Evolutionary conservation across 176 grass and related monocot genomes (phyloP).

Genomic region (Phoenix dactylifera): DNA sequence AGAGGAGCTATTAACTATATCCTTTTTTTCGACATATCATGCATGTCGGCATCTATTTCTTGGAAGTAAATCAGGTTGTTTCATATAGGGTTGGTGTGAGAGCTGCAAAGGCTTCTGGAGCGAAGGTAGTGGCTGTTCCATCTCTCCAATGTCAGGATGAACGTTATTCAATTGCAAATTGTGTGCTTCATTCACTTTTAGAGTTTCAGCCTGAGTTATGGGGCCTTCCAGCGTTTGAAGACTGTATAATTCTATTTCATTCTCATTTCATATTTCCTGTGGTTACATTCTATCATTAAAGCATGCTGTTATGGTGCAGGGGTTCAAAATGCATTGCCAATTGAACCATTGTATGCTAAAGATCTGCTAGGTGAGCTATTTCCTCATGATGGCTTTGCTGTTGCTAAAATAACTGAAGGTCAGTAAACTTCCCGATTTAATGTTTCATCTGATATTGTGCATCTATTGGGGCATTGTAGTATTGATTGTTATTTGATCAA

Average conservation of each 20-base stretch:
- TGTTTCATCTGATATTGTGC: neutral
- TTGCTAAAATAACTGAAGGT: slow-evolving; percentile 39
- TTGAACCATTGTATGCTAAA: slow-evolving; percentile 48
- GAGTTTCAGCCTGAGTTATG: slow-evolving; percentile 75
- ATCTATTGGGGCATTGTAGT: neutral
- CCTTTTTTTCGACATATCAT: too few relatives aligned
- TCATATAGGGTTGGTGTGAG: slow-evolving; percentile 55
- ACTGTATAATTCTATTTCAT: slow-evolving; percentile 46
- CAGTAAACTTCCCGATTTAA: neutral
- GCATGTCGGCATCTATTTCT: too few relatives aligned
- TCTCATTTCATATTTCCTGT: slow-evolving; percentile 9
- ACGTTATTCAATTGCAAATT: slow-evolving; percentile 49
- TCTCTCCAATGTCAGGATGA: slow-evolving; percentile 67
- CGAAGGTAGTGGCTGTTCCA: slow-evolving; percentile 77
- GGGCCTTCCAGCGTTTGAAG: slow-evolving; percentile 77
- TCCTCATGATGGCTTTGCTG: slow-evolving; percentile 22
- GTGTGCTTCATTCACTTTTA: slow-evolving; percentile 63
- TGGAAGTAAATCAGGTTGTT: too few relatives aligned
- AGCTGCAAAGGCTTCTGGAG: slow-evolving; percentile 74
- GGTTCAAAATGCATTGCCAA: slow-evolving; percentile 46
- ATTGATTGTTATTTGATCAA: neutral
- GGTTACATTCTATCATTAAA: neutral
- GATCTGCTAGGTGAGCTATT: slow-evolving; percentile 19
- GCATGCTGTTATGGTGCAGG: slow-evolving; percentile 30
- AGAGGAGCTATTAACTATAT: too few relatives aligned